Conservation (phyloP, 805 yeast species). For the Clavispora vitiphila region DNA sequence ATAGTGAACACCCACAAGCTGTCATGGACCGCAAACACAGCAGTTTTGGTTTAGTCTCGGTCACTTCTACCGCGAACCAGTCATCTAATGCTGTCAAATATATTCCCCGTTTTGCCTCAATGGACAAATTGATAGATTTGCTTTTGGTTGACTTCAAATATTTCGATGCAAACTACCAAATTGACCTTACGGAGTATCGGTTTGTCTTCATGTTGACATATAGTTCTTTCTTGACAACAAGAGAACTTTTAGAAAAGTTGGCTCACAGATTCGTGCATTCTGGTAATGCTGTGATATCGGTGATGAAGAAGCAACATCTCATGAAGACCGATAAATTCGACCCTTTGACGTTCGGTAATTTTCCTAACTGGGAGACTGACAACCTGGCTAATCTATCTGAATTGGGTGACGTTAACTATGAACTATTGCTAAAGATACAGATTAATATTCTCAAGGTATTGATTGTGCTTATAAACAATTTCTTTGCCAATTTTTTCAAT, state of each 20-base stretch:
- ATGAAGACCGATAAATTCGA: conserved; percentile 10
- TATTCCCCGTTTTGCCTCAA: conserved; percentile 49
- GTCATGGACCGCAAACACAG: conserved; percentile 10
- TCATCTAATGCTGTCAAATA: conserved; percentile 7
- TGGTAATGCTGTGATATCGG: conserved; percentile 41
- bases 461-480: conserved; percentile 63
- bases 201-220: conserved; percentile 39
- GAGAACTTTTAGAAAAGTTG: conserved; percentile 34
- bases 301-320: conserved; percentile 31
- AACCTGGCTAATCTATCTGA: conserved; percentile 31
- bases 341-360: conserved; percentile 16
- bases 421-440: conserved; percentile 70
- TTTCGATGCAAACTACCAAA: conserved; percentile 38
- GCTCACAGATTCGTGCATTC: conserved; percentile 39
- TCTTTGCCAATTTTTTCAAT: conserved; percentile 70
- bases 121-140: conserved; percentile 75
- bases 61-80: conserved; percentile 5
- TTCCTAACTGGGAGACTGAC: conserved; percentile 59
- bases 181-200: conserved; percentile 38
- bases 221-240: conserved; percentile 35
- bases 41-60: conserved; percentile 18
- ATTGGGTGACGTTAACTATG: conserved; percentile 53
- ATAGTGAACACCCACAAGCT: conserved; percentile 8
- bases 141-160: conserved; percentile 64
- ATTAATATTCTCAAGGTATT: conserved; percentile 76